Evolutionary conservation across 768 basidiomycete species (phyloP).

Genomic region (Tylopilus balloui): DNA sequence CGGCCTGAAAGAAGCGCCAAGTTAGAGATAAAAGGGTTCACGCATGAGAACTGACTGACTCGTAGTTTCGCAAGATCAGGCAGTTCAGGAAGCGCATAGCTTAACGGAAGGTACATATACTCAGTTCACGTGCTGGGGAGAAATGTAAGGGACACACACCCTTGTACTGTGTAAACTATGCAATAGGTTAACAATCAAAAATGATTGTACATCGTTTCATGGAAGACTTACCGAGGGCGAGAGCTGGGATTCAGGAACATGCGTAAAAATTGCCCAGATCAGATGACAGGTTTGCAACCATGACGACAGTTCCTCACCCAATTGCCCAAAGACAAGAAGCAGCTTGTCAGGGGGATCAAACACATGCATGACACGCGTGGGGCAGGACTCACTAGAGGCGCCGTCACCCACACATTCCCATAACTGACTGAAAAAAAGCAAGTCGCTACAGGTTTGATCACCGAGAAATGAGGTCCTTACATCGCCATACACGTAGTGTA

Average conservation of each 20-base stretch:
- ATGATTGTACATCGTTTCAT: background rate
- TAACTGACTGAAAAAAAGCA: conserved; percentile 45
- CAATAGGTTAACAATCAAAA: conserved; percentile 2
- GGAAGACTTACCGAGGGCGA: conserved; percentile 37
- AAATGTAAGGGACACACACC: conserved; percentile 29
- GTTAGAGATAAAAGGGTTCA: background rate
- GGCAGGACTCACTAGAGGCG: conserved; percentile 38
- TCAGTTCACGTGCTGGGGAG: background rate
- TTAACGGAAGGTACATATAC: conserved; percentile 11
- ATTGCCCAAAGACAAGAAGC: conserved; percentile 44
- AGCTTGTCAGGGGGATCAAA: conserved; percentile 32
- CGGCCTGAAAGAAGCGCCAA: conserved; percentile 27
- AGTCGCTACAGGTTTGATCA: background rate
- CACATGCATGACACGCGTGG: background rate
- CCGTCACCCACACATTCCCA: conserved; percentile 44
- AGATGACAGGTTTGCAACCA: background rate
- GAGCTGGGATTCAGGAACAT: conserved; percentile 19
- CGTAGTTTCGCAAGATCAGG: conserved; percentile 42
- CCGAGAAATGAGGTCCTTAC: conserved; percentile 32
- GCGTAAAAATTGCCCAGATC: background rate
- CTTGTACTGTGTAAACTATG: conserved; percentile 42
- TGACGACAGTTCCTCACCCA: conserved; percentile 35
- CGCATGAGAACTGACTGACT: conserved; percentile 29
- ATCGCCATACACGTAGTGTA: conserved; percentile 59
- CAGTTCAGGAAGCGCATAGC: conserved; percentile 41